These are phyloP conservation scores for Echeveria elegans DNA, from an alignment of 164 flowering plant species.

Conservation along the genomic window DNA sequence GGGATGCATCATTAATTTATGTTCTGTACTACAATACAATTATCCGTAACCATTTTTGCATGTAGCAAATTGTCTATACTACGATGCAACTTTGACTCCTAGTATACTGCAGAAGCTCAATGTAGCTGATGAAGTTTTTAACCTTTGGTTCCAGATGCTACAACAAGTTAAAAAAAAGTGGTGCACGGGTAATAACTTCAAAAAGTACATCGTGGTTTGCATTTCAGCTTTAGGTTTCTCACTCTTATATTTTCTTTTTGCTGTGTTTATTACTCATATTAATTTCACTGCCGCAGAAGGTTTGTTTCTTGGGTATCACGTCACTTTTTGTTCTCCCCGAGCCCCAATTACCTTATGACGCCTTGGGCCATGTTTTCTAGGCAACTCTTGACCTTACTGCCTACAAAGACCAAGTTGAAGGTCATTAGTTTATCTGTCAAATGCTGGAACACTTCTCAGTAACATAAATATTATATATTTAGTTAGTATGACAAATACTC, in stretches of 20 bases:
- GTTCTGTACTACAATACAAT: too few relatives aligned
- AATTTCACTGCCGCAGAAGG: too few relatives aligned
- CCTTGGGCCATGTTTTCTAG: conserved; percentile 68
- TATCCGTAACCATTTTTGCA: too few relatives aligned
- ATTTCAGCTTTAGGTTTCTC: not conserved
- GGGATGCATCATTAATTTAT: too few relatives aligned
- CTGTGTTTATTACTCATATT: too few relatives aligned
- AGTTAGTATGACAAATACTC: too few relatives aligned
- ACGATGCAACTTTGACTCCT: conserved; percentile 67
- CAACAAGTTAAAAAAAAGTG: conserved; percentile 82
- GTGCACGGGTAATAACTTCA: conserved; percentile 65
- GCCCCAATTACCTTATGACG: conserved; percentile 71
- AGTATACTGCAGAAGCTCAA: conserved; percentile 75
- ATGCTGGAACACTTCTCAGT: too few relatives aligned
- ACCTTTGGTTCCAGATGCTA: conserved; percentile 91
- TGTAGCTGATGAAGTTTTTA: conserved; percentile 70
- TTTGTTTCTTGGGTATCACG: conserved; percentile 91
- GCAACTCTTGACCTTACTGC: conserved; percentile 82
- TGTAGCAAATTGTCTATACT: conserved; percentile 86
- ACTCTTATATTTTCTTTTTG: not conserved
- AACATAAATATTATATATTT: too few relatives aligned
- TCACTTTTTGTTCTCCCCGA: conserved; percentile 75
- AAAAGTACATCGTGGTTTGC: conserved; percentile 50
- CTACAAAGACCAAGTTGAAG: conserved; percentile 95
- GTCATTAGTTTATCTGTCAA: too few relatives aligned